Evolutionary conservation across 2,329 filamentous ascomycete genomes (phyloP).

Genomic region (Xylariaceae sp.): DNA sequence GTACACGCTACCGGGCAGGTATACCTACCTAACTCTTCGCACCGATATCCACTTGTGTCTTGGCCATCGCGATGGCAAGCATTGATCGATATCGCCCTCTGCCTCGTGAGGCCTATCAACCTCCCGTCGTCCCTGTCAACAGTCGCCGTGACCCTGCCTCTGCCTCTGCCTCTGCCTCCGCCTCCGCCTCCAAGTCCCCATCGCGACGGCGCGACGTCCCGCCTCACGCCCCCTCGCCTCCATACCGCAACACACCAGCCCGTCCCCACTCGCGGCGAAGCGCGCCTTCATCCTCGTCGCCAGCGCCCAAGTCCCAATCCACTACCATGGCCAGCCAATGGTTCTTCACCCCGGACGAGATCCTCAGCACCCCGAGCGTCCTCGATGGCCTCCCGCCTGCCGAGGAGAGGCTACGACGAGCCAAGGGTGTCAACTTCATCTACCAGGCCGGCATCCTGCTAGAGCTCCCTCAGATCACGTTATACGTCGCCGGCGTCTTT

Average conservation of each 20-base stretch:
- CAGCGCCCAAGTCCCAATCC: conserved; percentile 33
- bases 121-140: conserved; percentile 39
- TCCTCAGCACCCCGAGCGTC: conserved; percentile 75
- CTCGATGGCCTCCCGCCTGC: conserved; percentile 71
- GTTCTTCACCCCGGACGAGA: conserved; percentile 81
- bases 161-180: not conserved
- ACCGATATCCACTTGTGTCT: conserved; percentile 10
- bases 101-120: conserved; percentile 50
- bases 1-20: not conserved
- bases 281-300: conserved; percentile 40
- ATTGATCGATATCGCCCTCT: conserved; percentile 54
- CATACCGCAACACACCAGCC: conserved; percentile 47
- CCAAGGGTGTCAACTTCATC: conserved; percentile 95
- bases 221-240: conserved; percentile 57
- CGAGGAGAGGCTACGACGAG: conserved; percentile 73
- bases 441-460: conserved; percentile 89
- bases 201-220: conserved; percentile 50
- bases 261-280: conserved; percentile 39
- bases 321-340: conserved; percentile 59
- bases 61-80: conserved; percentile 46
- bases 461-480: conserved; percentile 83
- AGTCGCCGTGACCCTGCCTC: conserved; percentile 22
- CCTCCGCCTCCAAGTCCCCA: conserved; percentile 38
- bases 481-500: conserved; percentile 89
- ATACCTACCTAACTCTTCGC: not conserved